Conservation (phyloP, 2,329 filamentous ascomycete species). For the Alternaria hordeiaustralica region DNA sequence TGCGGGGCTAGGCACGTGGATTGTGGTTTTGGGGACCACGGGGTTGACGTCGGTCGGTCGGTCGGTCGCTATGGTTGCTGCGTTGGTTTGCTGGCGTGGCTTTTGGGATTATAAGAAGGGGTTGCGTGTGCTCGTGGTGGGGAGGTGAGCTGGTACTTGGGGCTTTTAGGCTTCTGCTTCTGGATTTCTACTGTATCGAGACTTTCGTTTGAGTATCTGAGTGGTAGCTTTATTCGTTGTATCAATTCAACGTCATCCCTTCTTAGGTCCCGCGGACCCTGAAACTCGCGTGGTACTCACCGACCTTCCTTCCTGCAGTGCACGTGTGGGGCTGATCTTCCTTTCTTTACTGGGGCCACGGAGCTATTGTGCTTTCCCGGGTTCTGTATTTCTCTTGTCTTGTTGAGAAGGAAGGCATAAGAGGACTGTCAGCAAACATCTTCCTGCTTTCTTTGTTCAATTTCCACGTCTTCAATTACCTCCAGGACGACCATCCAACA, state of each 20-base stretch:
- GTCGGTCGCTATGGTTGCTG: neutral
- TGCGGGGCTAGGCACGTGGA: neutral
- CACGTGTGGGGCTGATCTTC: neutral
- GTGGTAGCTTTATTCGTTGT: neutral
- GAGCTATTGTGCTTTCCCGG: neutral
- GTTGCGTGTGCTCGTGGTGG: neutral
- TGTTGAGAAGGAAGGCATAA: neutral
- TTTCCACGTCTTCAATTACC: neutral
- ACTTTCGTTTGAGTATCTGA: neutral
- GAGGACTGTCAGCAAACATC: neutral
- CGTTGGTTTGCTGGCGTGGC: neutral
- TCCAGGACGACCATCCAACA: neutral
- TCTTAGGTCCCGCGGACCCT: constrained; percentile 1
- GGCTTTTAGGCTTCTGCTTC: neutral
- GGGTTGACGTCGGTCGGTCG: constrained; percentile 6
- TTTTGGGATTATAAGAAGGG: neutral
- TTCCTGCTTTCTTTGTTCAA: neutral
- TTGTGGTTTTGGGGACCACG: constrained; percentile 1
- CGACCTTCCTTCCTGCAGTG: neutral
- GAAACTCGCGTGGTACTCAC: neutral
- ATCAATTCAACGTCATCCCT: constrained; percentile 13
- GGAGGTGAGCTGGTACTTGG: neutral
- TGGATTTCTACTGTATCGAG: neutral
- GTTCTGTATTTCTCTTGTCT: neutral
- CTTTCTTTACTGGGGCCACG: neutral